phyloP scores from a whole-genome alignment of 108 stramenopile genomes.

The Cyclostephanos tholiformis region DNA sequence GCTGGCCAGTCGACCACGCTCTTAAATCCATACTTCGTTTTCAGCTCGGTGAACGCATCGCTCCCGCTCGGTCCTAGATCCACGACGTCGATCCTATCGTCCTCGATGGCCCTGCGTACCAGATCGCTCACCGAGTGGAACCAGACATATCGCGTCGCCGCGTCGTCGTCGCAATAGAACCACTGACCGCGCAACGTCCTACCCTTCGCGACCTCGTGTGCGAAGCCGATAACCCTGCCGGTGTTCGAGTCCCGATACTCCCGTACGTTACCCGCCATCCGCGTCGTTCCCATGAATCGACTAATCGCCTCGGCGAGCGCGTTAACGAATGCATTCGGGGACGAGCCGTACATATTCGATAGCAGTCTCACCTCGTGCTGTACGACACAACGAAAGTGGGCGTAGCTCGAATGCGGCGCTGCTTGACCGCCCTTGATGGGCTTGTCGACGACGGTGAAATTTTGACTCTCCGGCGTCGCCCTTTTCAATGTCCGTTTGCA shows the following conservation, averaged over 20 bases:
- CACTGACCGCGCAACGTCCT: slow-evolving; percentile 73
- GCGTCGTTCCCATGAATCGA: slow-evolving; percentile 71
- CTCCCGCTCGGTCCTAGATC: slow-evolving; percentile 76
- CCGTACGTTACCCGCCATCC: slow-evolving; percentile 70
- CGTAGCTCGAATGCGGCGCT: slow-evolving; percentile 74
- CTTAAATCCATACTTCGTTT: slow-evolving; percentile 69
- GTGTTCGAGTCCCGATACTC: slow-evolving; percentile 61
- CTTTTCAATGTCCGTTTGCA: slow-evolving; percentile 64
- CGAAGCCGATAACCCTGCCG: slow-evolving; percentile 69
- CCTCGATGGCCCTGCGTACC: slow-evolving; percentile 62
- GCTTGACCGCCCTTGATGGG: slow-evolving; percentile 60
- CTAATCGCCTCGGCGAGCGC: slow-evolving; percentile 71
- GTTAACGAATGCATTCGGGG: slow-evolving; percentile 58
- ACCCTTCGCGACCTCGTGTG: slow-evolving; percentile 72
- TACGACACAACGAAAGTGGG: slow-evolving; percentile 78
- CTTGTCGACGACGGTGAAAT: slow-evolving; percentile 65
- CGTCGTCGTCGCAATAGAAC: slow-evolving; percentile 80
- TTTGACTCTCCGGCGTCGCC: slow-evolving; percentile 54
- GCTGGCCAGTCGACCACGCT: slow-evolving; percentile 70
- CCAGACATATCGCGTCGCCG: slow-evolving; percentile 76
- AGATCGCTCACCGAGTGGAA: slow-evolving; percentile 72
- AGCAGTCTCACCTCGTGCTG: slow-evolving; percentile 74
- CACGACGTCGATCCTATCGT: slow-evolving; percentile 63
- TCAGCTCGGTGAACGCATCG: slow-evolving; percentile 73
- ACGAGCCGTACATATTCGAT: slow-evolving; percentile 38